Evolutionary conservation across 352 stramenopile species (phyloP).

Genomic region (Paralagenidium karlingii): DNA sequence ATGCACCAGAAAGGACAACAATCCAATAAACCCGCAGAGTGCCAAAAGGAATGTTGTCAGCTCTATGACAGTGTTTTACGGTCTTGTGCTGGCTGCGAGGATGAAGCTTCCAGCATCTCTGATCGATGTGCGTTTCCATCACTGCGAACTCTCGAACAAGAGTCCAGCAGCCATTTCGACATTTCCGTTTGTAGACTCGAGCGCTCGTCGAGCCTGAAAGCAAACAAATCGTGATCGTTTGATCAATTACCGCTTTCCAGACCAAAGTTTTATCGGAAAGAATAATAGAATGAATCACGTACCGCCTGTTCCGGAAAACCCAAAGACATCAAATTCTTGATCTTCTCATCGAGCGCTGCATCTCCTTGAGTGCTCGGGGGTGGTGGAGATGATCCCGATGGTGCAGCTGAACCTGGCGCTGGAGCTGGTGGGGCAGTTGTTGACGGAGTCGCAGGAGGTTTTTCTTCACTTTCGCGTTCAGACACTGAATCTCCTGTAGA

Average conservation of each 20-base stretch:
- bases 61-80: too few relatives aligned
- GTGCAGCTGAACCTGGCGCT: conserved; percentile 7
- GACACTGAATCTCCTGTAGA: conserved; percentile 51
- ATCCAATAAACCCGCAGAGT: too few relatives aligned
- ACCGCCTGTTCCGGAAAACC: conserved; percentile 54
- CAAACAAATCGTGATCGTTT: conserved; percentile 2
- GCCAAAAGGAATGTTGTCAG: too few relatives aligned
- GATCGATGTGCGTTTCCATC: too few relatives aligned
- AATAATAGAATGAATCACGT: conserved; percentile 4
- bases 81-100: too few relatives aligned
- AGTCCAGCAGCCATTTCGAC: conserved; percentile 71
- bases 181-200: conserved; percentile 62
- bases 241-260: not conserved
- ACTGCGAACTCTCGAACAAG: conserved; percentile 55
- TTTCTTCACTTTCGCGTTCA: conserved; percentile 19
- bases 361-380: conserved; percentile 1
- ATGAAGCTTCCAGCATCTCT: too few relatives aligned
- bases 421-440: conserved; percentile 2
- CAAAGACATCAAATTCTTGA: conserved; percentile 45
- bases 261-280: not conserved
- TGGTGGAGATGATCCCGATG: not conserved
- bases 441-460: conserved; percentile 9
- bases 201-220: conserved; percentile 39
- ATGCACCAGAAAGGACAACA: too few relatives aligned
- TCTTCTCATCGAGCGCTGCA: conserved; percentile 27